Evolutionary conservation across 306 rosid species (phyloP), one percentile per base, ranked within the genome.

Genomic region (Carpinus viminea): DNA sequence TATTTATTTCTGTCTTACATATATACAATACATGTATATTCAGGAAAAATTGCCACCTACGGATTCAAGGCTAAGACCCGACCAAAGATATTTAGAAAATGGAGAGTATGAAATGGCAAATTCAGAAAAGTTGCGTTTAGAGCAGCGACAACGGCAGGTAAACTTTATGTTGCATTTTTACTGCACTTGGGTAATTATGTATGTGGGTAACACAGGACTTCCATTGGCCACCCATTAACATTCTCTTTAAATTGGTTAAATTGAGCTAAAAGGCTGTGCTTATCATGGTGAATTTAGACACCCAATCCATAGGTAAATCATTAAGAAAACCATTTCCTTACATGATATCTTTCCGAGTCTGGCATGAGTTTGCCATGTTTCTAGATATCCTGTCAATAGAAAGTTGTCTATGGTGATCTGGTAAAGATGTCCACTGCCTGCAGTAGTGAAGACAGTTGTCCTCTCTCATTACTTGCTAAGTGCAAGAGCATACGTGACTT

Each of bases 21-120:
- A 41, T 53, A 75, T 17, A 57, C 73, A 11, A 48, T 82, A 31
- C 68, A 78, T 16, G 20, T 20, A 41, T 66, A 41, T 38, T 3
- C 85, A 96, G 99, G 96, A 90, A 76, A 93, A 84, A 80, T 88
- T 96, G 84, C 99, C 99, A n/a, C 99, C 99, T 18, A 96, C 99
- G 73, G 99, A 96, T 88, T 96, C 99, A 78, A 96, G 99, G 87
- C 83, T 96, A 48, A 91, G 99, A 81, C 99, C 99, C 20, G 99
- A 96, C 86, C 99, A 96, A 77, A 87, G 99, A 84, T 91, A 89
- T 88, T 80, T 96, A 82, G 99, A 96, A 87, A 96, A 93, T 76
- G 99, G 99, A 79, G 97, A 91, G 85, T 96, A 90, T 73, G 99
- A 96, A 85, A 93, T 93, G 99, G 99, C 98, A 69, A 96, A 96